These are phyloP conservation scores for Fusarium illudens DNA, from an alignment of 2,329 filamentous ascomycete species.

Conservation along the genomic window DNA sequence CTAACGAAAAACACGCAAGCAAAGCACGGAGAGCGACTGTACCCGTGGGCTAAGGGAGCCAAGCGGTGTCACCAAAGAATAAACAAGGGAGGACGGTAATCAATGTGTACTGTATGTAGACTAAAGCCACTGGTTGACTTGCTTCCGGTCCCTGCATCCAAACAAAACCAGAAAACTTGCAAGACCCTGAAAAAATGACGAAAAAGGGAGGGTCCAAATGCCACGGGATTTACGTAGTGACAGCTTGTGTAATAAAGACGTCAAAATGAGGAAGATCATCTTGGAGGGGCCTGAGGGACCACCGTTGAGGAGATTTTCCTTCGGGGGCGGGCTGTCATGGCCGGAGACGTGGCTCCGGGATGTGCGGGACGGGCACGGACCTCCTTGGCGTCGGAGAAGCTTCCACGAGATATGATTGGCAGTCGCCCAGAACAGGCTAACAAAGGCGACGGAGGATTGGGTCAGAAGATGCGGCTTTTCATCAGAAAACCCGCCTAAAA, in stretches of 20 bases:
- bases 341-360: background rate
- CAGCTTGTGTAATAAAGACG: constrained; percentile 16
- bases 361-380: no score
- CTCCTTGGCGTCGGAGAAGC: no score
- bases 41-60: background rate
- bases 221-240: background rate
- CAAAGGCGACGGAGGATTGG: no score
- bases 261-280: constrained; percentile 15
- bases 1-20: background rate
- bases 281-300: background rate
- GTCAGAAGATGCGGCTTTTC: no score
- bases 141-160: constrained; percentile 10
- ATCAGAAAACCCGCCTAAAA: no score
- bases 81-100: no score
- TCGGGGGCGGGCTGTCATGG: background rate
- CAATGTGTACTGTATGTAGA: background rate
- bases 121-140: background rate
- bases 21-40: no score
- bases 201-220: background rate
- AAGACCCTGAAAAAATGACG: constrained; percentile 14
- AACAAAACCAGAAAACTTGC: background rate
- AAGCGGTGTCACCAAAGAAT: background rate
- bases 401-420: no score
- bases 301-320: background rate
- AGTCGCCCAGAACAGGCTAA: no score